These are phyloP conservation scores for Blumeria graminis DNA, from an alignment of 2,329 filamentous ascomycete species.

Conservation along the genomic window DNA sequence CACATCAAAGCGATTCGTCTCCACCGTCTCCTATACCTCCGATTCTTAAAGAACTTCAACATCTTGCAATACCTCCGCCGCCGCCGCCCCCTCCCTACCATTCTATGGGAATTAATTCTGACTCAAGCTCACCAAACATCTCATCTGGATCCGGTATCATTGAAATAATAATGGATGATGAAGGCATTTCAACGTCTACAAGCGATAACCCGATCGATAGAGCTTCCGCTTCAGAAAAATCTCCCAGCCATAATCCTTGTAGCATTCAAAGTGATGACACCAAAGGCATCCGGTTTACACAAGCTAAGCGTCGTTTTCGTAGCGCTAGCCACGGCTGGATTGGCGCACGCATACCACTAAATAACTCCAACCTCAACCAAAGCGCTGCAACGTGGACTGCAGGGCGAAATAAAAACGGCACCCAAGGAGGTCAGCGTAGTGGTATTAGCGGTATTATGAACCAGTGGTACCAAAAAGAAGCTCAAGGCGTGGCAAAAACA, in stretches of 20 bases:
- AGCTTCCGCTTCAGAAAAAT: too few relatives aligned
- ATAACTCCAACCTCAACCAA: too few relatives aligned
- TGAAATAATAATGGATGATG: conserved; percentile 40
- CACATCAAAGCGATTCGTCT: conserved; percentile 16
- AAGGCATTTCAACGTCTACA: too few relatives aligned
- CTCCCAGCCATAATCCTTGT: too few relatives aligned
- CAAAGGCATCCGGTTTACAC: conserved; percentile 19
- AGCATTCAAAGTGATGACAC: too few relatives aligned
- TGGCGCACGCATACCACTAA: conserved; percentile 2
- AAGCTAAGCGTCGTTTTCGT: conserved; percentile 34
- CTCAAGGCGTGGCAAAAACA: too few relatives aligned
- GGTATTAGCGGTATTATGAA: too few relatives aligned
- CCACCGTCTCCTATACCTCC: conserved; percentile 27
- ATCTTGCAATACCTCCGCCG: conserved; percentile 33
- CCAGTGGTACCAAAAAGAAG: too few relatives aligned
- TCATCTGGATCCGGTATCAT: conserved; percentile 31
- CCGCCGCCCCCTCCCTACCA: conserved; percentile 33
- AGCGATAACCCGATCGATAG: too few relatives aligned
- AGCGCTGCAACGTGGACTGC: too few relatives aligned
- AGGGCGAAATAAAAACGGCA: too few relatives aligned
- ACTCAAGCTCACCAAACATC: conserved; percentile 16
- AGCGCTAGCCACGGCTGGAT: conserved; percentile 32
- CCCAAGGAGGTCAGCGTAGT: too few relatives aligned
- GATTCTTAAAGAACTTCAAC: conserved; percentile 36
- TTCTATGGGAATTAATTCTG: conserved; percentile 11